Base-by-base conservation (phyloP, 2,329 filamentous ascomycete genomes). In the Chaetomium globosum region DNA sequence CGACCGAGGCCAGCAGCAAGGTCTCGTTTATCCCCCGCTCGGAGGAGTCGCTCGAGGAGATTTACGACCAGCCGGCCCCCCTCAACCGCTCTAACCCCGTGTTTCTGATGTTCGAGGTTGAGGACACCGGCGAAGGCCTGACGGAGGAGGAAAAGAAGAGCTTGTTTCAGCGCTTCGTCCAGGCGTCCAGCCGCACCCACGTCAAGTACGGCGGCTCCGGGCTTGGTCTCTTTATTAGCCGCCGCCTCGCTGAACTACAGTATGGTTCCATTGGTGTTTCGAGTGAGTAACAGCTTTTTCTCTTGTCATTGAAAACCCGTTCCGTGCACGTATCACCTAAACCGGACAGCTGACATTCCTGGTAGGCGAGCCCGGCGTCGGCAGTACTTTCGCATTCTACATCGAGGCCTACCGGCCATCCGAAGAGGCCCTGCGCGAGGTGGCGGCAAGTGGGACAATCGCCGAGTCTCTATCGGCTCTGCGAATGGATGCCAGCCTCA, bases 181-280 rank as follows among this genome's bases (percentile, higher is more conserved):
- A 94, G 76, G 89, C 90, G 0, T 91, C 86, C 26, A 88, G 89
- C 1, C 85, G 86, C 58, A 93, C 90, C 0, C 90, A 92, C 69
- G 87, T 92, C 19, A 87, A 91, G 70, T 93, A 94, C 69, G 91
- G 91, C 26, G 91, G 91, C 0, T 91, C 88, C 0, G 91, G 91
- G 0, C 81, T 95, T 1, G 91, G 91, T 0, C 80, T 94, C 0
- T 94, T 93, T 75, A 93, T 94, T 69, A 91, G 88, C 46, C 84
- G 90, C 28, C 86, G 91, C 62, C 81, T 95, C n/a, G 91, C 90
- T 0, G 91, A 94, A 73, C 79, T 94, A 12, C 90, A 93, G 74
- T 90, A 90, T 23, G 91, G 91, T 4, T 87, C 91, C 66, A 93
- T 95, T 55, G 91, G 90, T 1, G 56, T 58, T 16, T 43, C 39